Evolutionary conservation across 2,329 filamentous ascomycete genomes (phyloP).

Genomic region (Neofusicoccum sp.): DNA sequence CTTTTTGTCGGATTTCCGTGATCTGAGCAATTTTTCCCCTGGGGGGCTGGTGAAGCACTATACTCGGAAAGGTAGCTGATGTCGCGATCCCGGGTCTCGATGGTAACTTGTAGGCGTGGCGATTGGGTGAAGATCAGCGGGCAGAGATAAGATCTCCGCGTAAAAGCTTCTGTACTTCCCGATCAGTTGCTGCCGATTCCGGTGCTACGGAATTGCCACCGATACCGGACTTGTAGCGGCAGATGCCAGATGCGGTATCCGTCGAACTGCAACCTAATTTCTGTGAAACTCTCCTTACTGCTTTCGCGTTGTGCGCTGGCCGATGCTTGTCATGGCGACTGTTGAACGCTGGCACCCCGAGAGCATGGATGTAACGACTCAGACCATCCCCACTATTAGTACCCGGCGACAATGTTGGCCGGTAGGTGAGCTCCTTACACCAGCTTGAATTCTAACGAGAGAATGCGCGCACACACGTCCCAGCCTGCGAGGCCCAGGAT

Average conservation of each 20-base stretch:
- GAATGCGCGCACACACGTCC: background rate
- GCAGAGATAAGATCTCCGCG: constrained; percentile 9
- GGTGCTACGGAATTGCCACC: background rate
- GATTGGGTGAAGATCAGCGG: background rate
- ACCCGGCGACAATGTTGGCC: background rate
- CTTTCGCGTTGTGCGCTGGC: background rate
- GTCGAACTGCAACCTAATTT: background rate
- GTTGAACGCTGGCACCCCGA: background rate
- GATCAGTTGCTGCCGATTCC: too few species aligned
- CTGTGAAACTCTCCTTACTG: background rate
- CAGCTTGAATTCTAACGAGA: background rate
- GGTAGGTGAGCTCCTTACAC: background rate
- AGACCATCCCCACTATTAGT: constrained; percentile 1
- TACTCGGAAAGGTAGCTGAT: background rate
- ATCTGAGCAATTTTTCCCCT: constrained; percentile 1
- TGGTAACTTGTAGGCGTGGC: background rate
- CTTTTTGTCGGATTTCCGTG: too few species aligned
- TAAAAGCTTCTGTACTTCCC: background rate
- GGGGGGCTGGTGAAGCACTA: background rate
- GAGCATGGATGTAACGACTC: too few species aligned
- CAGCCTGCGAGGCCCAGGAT: background rate
- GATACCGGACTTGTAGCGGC: background rate
- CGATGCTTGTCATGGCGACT: background rate
- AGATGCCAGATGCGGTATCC: background rate
- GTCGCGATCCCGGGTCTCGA: background rate